Percentiles rank a stretch among this genome's conserved stretches.
phyloP scores from a whole-genome alignment of 306 rosid genomes.

The Prosopis cineraria region DNA sequence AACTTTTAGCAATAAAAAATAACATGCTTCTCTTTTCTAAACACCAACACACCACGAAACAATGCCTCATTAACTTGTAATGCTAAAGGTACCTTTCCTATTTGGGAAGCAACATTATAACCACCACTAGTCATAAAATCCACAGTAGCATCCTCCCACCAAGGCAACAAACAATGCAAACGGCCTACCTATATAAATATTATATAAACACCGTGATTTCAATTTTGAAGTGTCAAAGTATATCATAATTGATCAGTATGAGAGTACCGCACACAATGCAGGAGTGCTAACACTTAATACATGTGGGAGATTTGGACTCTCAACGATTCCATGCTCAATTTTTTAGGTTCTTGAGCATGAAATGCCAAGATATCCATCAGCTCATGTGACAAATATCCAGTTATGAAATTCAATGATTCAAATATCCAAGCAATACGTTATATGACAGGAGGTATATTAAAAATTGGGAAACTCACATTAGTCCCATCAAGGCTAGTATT shows the following conservation, averaged over 20 bases:
- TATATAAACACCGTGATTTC: slow-evolving; percentile 24
- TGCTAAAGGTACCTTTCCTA: slow-evolving; percentile 55
- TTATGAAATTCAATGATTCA: background rate
- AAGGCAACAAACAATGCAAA: slow-evolving; percentile 81
- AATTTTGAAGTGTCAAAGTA: slow-evolving; percentile 26
- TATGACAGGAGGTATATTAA: slow-evolving; percentile 9
- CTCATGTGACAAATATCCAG: background rate
- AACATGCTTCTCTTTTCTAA: slow-evolving; percentile 12
- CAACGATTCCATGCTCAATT: background rate
- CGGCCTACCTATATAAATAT: slow-evolving; percentile 65
- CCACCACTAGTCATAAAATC: slow-evolving; percentile 89
- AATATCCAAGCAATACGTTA: background rate
- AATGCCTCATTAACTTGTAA: slow-evolving; percentile 10
- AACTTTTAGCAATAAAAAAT: too few relatives aligned
- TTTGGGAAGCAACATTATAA: slow-evolving; percentile 62
- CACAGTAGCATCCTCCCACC: slow-evolving; percentile 90
- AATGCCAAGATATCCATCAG: slow-evolving; percentile 12
- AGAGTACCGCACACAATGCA: background rate
- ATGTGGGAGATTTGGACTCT: background rate
- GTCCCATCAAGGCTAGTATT: slow-evolving; percentile 62
- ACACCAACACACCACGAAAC: background rate
- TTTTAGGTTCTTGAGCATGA: slow-evolving; percentile 13
- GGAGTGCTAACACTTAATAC: background rate
- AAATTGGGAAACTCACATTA: slow-evolving; percentile 59
- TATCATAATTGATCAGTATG: background rate